Percentiles rank a stretch among this genome's conserved stretches.
Conservation (phyloP, 2,329 filamentous ascomycete species). For the Curvularia spicifera region DNA sequence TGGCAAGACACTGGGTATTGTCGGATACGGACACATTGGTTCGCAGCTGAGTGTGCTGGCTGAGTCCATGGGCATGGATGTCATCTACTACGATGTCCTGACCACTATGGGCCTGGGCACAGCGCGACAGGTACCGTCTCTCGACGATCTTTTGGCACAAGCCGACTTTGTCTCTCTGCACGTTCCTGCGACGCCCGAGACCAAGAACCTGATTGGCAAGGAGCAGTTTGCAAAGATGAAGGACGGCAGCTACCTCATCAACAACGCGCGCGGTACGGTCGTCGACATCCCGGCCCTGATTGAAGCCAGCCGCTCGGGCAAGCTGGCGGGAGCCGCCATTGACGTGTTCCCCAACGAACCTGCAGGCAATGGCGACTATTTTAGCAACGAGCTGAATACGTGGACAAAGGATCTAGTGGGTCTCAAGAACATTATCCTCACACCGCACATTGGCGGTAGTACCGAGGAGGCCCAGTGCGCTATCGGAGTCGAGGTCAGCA, state of each 20-base stretch:
- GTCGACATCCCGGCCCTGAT: conserved; percentile 94
- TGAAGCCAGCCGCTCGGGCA: conserved; percentile 82
- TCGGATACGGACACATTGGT: conserved; percentile 97
- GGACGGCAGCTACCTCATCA: conserved; percentile 90
- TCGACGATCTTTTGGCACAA: conserved; percentile 76
- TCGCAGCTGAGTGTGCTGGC: conserved; percentile 94
- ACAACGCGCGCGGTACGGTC: conserved; percentile 90
- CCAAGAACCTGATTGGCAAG: conserved; percentile 86
- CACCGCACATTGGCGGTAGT: conserved; percentile 95
- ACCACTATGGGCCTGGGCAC: conserved; percentile 95
- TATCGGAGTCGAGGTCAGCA: conserved; percentile 90
- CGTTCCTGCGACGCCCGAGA: conserved; percentile 92
- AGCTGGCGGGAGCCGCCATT: conserved; percentile 90
- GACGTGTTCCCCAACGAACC: conserved; percentile 97
- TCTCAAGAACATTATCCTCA: conserved; percentile 91
- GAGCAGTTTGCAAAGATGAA: conserved; percentile 88
- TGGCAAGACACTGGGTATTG: conserved; percentile 94
- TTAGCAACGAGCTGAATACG: conserved; percentile 79
- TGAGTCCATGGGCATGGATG: conserved; percentile 96
- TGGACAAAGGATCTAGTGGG: conserved; percentile 86
- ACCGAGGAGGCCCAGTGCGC: conserved; percentile 97
- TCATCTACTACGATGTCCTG: conserved; percentile 95
- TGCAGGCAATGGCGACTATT: conserved; percentile 92
- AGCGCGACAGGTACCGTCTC: conserved; percentile 77
- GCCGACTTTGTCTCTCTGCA: conserved; percentile 95